Percentiles rank a stretch among this genome's conserved stretches.
phyloP scores from a whole-genome alignment of 1,284 basidiomycete genomes.

The Spongiforma sp. region DNA sequence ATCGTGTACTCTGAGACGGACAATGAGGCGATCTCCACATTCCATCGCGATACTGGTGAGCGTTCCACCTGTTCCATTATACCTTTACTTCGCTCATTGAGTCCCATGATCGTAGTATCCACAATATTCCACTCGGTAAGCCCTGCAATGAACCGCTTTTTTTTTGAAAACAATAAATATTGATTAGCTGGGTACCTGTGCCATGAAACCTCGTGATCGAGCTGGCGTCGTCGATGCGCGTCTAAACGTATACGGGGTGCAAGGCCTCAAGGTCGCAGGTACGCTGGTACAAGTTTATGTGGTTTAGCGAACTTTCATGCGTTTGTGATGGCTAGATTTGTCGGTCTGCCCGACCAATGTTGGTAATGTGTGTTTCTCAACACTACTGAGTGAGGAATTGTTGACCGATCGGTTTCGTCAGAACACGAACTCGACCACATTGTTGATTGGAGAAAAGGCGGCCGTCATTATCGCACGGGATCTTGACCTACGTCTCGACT shows the following conservation, averaged over 20 bases:
- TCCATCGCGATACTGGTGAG: not conserved
- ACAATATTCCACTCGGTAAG: not conserved
- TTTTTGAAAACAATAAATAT: not conserved
- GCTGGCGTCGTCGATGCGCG: not conserved
- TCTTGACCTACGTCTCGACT: no score
- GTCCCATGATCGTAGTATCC: not conserved
- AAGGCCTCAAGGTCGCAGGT: not conserved
- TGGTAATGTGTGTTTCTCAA: conserved; percentile 10
- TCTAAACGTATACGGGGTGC: not conserved
- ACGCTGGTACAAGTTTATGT: not conserved
- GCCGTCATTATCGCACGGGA: conserved; percentile 1
- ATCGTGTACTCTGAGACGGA: no score
- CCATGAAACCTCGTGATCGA: not conserved
- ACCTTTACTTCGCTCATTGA: no score
- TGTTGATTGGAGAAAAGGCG: conserved; percentile 3
- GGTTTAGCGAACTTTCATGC: no score
- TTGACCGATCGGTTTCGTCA: not conserved
- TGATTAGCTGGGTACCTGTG: not conserved
- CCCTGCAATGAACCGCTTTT: no score
- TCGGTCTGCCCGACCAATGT: not conserved
- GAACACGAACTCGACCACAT: conserved; percentile 3
- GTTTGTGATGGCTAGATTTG: not conserved
- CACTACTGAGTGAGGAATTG: not conserved
- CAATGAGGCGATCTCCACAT: no score
- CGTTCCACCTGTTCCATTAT: not conserved